phyloP scores from a whole-genome alignment of 208 protist genomes.

The Acanthamoeba sp. region DNA sequence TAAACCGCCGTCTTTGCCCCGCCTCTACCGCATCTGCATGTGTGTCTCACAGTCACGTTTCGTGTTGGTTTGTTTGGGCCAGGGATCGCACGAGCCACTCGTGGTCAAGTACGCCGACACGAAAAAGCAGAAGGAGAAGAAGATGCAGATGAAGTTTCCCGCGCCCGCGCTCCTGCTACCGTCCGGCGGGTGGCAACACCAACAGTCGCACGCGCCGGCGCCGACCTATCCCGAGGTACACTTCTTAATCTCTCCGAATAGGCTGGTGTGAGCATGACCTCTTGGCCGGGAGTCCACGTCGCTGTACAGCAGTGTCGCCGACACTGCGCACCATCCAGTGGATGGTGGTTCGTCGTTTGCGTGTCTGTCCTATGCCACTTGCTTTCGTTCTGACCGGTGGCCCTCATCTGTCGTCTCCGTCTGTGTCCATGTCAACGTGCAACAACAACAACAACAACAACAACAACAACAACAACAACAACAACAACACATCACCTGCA shows the following conservation, averaged over 20 bases:
- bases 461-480: too few relatives aligned
- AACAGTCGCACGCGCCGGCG: neutral
- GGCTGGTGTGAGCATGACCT: too few relatives aligned
- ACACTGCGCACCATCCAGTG: too few relatives aligned
- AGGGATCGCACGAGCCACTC: conserved; percentile 4
- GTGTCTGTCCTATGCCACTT: neutral
- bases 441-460: too few relatives aligned
- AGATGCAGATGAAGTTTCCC: conserved; percentile 52
- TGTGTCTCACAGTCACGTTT: too few relatives aligned
- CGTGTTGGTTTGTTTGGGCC: neutral
- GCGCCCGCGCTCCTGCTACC: neutral
- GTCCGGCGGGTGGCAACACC: neutral
- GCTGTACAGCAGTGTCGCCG: too few relatives aligned
- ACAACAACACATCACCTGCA: neutral
- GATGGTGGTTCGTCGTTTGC: neutral
- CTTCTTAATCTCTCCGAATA: too few relatives aligned
- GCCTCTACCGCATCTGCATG: too few relatives aligned
- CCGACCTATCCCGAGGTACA: neutral
- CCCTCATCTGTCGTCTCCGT: neutral
- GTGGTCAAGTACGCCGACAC: conserved; percentile 84
- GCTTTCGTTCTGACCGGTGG: neutral
- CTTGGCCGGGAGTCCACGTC: neutral
- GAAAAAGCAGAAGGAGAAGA: conserved; percentile 81
- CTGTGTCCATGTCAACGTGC: neutral
- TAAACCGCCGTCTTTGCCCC: neutral